These are phyloP conservation scores for Penicillium freii DNA, from an alignment of 2,329 filamentous ascomycete genomes.

Conservation along the genomic window DNA sequence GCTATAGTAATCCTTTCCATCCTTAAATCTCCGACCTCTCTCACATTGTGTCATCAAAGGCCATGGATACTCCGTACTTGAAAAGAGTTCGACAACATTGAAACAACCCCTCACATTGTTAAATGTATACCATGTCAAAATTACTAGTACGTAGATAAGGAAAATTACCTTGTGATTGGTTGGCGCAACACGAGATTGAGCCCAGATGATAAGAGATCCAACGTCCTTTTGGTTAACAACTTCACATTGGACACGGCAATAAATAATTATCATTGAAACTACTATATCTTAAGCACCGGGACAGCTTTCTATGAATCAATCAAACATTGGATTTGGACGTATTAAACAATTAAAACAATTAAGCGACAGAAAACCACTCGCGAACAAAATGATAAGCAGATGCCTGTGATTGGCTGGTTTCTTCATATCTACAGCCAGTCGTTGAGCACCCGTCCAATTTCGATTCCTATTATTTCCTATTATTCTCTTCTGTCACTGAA, in stretches of 20 bases:
- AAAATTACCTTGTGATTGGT: slow-evolving; percentile 16
- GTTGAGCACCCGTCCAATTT: neutral
- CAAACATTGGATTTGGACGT: neutral
- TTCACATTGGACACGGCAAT: neutral
- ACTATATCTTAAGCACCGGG: neutral
- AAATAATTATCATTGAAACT: neutral
- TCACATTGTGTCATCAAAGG: slow-evolving; percentile 6
- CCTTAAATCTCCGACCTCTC: neutral
- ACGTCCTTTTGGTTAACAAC: neutral
- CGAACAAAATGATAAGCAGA: slow-evolving; percentile 18
- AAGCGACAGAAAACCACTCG: neutral
- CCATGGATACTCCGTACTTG: neutral
- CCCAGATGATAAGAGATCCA: slow-evolving; percentile 16
- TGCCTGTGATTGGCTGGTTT: slow-evolving; percentile 26
- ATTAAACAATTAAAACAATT: neutral
- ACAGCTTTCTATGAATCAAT: neutral
- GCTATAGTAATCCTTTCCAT: neutral
- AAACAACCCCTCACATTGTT: neutral
- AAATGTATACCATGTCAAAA: neutral
- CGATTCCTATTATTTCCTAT: slow-evolving; percentile 10
- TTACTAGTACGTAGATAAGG: neutral
- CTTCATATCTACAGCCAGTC: slow-evolving; percentile 34
- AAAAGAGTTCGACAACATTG: neutral
- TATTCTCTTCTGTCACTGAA: slow-evolving; percentile 21
- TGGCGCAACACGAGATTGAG: neutral